Percentiles rank a stretch among this genome's conserved stretches.
Evolutionary conservation across 306 rosid genomes (phyloP).

Genomic region (Lathyrus aphaca): DNA sequence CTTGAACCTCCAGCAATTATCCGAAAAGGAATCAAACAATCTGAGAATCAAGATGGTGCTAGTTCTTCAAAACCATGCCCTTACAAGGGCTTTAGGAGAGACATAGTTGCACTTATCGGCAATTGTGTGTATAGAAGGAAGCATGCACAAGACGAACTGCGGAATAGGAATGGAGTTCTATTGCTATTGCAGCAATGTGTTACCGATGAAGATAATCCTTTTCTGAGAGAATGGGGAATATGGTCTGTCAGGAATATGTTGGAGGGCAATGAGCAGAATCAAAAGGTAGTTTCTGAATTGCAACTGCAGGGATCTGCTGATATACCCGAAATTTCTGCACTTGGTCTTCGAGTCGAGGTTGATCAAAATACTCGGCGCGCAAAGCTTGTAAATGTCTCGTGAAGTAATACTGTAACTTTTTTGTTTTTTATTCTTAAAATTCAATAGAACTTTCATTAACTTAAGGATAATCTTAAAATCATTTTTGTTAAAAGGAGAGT

Average conservation of each 20-base stretch:
- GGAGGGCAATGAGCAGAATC: constrained; percentile 73
- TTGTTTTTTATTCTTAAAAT: too few species aligned
- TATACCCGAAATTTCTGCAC: constrained; percentile 62
- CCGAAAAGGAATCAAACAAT: constrained; percentile 56
- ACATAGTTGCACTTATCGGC: constrained; percentile 68
- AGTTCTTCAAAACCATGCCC: constrained; percentile 42
- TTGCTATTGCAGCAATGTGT: constrained; percentile 84
- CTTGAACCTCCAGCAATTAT: constrained; percentile 77
- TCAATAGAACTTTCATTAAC: too few species aligned
- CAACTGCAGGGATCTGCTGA: constrained; percentile 73
- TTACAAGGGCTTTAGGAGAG: constrained; percentile 79
- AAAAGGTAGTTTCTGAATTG: constrained; percentile 66
- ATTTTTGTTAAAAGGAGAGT: too few species aligned
- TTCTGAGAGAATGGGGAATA: constrained; percentile 86
- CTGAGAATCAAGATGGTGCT: constrained; percentile 42
- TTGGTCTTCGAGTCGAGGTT: constrained; percentile 77
- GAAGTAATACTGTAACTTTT: constrained; percentile 18
- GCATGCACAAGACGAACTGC: constrained; percentile 65
- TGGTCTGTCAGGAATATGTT: constrained; percentile 78
- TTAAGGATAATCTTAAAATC: too few species aligned
- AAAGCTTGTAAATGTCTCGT: constrained; percentile 66
- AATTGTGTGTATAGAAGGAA: constrained; percentile 68
- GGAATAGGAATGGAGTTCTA: constrained; percentile 61
- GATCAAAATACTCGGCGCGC: constrained; percentile 66
- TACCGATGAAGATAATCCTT: constrained; percentile 79